Evolutionary conservation across 2,329 filamentous ascomycete genomes (phyloP), one percentile per base, ranked within the genome.

Genomic region (Fusarium chlamydosporum): DNA sequence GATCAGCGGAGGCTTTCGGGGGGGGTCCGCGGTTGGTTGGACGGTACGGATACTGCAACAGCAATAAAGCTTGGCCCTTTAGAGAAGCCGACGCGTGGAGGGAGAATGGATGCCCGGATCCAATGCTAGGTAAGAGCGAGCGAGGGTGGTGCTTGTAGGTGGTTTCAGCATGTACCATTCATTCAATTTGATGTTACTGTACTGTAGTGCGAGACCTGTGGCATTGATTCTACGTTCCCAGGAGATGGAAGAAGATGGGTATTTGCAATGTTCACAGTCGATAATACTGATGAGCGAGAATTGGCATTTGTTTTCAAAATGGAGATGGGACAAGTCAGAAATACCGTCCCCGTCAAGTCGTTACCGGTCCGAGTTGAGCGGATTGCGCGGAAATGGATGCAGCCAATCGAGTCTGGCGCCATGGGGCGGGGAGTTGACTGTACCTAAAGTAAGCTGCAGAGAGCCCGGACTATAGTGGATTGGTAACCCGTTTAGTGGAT

Each of bases 1-100:
- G 69, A 72, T 72, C 69, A 54, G 59, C 69, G 31, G 53, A 52
- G 62, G 41, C 40, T 60, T 51, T 52, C 29, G 53, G 68, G 68
- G 68, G 68, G 54, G 59, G 34, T 31, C 43, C 40, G 52, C 50
- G 61, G 38, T 23, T 53, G 26, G 58, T 46, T 47, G 40, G 41
- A 26, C 16, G 31, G 56, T 59, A n/a, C n/a, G n/a, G n/a, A n/a
- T n/a, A 23, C 26, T 35, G 58, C 43, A 56, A 27, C 45, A 65
- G 45, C 37, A 45, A 63, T 33, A 52, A 68, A 72, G 66, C 68
- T 68, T 67, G 47, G 58, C 69, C 38, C 46, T 47, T 45, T 55
- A 46, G 47, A 53, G 46, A 40, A 65, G 26, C 52, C 34, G 53
- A 65, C 61, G 61, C 53, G 60, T 46, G 53, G 61, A 65, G 23